Evolutionary conservation across 352 stramenopile genomes (phyloP), one percentile per base, ranked within the genome.

Genomic region (Phytophthora quininea): DNA sequence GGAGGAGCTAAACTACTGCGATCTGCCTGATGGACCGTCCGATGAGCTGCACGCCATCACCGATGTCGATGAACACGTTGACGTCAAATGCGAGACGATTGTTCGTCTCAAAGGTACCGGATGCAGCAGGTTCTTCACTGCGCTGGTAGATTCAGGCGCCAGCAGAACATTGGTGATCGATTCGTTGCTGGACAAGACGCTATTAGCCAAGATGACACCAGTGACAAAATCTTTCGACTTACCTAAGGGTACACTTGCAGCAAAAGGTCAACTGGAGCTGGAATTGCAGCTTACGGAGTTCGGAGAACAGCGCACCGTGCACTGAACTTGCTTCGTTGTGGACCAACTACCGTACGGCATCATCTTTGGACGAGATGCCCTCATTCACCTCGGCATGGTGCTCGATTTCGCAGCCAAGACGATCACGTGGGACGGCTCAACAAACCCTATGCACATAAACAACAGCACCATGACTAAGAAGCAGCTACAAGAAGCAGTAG

Each of bases 291-390:
- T 63, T 3, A 35, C 35, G 3, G 46, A 63, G 45, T 63, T 63
- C 35, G 47, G 56, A 8, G 33, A 63, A 19, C 40, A 56, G 15
- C 56, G 45, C 33, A 54, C 52, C 27, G 27, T 63, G 15, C 30
- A 54, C 0, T 56, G 56, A 19, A 56, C 10, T 2, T 63, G 56
- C 30, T 9, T 27, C 3, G 45, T 63, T 2, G 56, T 32, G 6
- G 32, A 55, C 5, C 6, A 63, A 35, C 45, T 63, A n/a, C 54
- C 46, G 15, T 58, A 65, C 12, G 49, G 35, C 2, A 46, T 58
- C 35, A 51, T 65, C 12, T 53, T 65, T 19, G 58, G 58, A 1
- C 58, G 58, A 31, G 58, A 65, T 35, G 9, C 58, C 2, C 58
- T 65, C 10, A 4, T n/a, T 24, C 31, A 65, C 38, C 24, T 58